These are phyloP conservation scores for Chloromonas sp. DNA, from an alignment of 163 green algal species.

Conservation along the genomic window DNA sequence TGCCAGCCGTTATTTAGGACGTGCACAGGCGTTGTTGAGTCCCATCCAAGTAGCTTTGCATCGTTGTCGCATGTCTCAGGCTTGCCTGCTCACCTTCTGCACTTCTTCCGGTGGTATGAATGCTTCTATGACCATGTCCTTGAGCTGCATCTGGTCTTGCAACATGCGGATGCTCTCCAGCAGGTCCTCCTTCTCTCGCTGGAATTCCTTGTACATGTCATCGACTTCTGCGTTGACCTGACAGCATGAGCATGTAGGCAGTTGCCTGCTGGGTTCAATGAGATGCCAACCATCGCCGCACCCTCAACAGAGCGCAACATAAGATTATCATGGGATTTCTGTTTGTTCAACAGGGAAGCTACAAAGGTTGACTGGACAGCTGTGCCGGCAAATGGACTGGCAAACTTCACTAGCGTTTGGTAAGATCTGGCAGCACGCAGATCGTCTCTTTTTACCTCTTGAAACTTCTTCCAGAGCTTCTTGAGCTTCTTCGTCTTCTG, in stretches of 20 bases:
- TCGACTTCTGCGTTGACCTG: conserved; percentile 54
- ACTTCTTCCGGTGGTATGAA: conserved; percentile 77
- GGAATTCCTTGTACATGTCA: conserved; percentile 56
- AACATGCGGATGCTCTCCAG: conserved; percentile 53
- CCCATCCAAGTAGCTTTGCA: neutral
- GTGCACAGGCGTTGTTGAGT: too few relatives aligned
- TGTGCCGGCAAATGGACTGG: too few relatives aligned
- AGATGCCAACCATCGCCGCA: too few relatives aligned
- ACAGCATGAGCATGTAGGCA: neutral
- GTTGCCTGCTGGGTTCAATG: too few relatives aligned
- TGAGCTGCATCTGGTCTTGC: conserved; percentile 62
- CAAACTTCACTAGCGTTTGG: too few relatives aligned
- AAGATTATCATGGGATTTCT: too few relatives aligned
- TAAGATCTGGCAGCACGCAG: neutral
- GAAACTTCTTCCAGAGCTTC: conserved; percentile 55
- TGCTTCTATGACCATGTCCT: conserved; percentile 69
- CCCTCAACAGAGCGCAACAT: too few relatives aligned
- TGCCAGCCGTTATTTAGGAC: too few relatives aligned
- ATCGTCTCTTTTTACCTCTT: conserved; percentile 19
- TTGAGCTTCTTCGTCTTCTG: conserved; percentile 64
- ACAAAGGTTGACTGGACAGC: too few relatives aligned
- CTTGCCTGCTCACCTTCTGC: conserved; percentile 44
- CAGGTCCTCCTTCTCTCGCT: conserved; percentile 56
- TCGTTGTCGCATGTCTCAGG: too few relatives aligned
- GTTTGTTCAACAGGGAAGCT: too few relatives aligned